A percentile compares a stretch with the other conserved stretches of the same genome.
phyloP scores from a whole-genome alignment of 1,284 basidiomycete genomes.

The Sphagnurus paluster region DNA sequence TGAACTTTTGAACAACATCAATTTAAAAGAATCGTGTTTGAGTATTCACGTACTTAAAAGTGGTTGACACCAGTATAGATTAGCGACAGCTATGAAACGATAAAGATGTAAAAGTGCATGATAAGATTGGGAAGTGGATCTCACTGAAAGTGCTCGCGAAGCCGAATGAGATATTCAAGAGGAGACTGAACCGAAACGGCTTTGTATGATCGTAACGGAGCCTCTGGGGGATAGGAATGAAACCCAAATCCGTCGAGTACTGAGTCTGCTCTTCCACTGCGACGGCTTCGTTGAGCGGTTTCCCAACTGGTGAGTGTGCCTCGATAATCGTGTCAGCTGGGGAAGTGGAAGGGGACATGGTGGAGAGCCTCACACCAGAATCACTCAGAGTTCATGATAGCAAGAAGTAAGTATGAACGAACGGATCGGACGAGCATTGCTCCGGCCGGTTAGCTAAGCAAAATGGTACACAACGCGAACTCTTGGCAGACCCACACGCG shows the following conservation, averaged over 20 bases:
- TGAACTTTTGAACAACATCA: conserved; percentile 37
- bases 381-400: neutral
- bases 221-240: conserved; percentile 38
- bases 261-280: neutral
- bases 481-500: neutral
- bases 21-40: conserved; percentile 1
- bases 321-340: neutral
- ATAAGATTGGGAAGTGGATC: conserved; percentile 12
- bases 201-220: conserved; percentile 44
- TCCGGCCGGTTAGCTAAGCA: neutral
- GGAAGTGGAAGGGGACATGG: neutral
- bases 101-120: neutral
- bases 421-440: neutral
- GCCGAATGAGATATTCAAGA: conserved; percentile 49
- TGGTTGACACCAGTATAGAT: conserved; percentile 73
- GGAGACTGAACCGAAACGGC: conserved; percentile 43
- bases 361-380: neutral
- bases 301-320: neutral
- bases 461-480: neutral
- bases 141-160: conserved; percentile 47
- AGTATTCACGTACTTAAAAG: conserved; percentile 48
- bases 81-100: conserved; percentile 45
- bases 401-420: neutral
- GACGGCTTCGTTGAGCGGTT: neutral
- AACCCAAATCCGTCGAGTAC: conserved; percentile 35